phyloP scores from a whole-genome alignment of 805 yeast species.

The Wickerhamomyces canadensis region DNA sequence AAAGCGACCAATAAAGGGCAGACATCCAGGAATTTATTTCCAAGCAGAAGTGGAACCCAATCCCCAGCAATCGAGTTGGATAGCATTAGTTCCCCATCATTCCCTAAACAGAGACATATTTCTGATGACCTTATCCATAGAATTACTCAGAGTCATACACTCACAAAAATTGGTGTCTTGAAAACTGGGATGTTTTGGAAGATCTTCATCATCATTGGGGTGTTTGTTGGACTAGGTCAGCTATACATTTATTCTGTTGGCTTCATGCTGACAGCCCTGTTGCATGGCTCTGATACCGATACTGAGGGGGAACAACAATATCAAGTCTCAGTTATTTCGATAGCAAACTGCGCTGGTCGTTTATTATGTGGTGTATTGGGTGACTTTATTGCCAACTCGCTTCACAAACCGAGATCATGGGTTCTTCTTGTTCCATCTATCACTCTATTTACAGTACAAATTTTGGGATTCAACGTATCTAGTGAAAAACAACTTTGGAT shows the following conservation, averaged over 20 bases:
- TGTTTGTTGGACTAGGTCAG: slow-evolving; percentile 64
- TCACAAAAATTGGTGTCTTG: slow-evolving; percentile 18
- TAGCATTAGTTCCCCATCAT: not conserved
- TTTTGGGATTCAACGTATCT: slow-evolving; percentile 34
- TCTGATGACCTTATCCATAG: slow-evolving; percentile 4
- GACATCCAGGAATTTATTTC: slow-evolving; percentile 3
- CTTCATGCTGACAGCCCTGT: slow-evolving; percentile 52
- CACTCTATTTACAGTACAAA: slow-evolving; percentile 45
- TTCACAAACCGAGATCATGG: slow-evolving; percentile 44
- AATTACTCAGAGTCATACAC: slow-evolving; percentile 1
- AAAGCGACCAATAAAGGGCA: slow-evolving; percentile 5
- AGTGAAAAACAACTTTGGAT: slow-evolving; percentile 37
- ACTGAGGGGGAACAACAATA: slow-evolving; percentile 46
- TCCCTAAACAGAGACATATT: not conserved
- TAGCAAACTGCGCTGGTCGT: slow-evolving; percentile 64
- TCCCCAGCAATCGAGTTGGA: slow-evolving; percentile 17
- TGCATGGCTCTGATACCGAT: slow-evolving; percentile 17
- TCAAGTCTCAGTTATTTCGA: slow-evolving; percentile 69
- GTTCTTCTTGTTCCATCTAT: slow-evolving; percentile 47
- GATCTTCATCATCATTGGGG: slow-evolving; percentile 44
- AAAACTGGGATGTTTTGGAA: slow-evolving; percentile 39
- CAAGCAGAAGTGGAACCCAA: slow-evolving; percentile 2
- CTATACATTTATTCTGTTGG: slow-evolving; percentile 75
- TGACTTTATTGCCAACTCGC: slow-evolving; percentile 47
- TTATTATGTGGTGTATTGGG: slow-evolving; percentile 58